Evolutionary conservation across 140 eudicot genomes (phyloP), one percentile per base, ranked within the genome.

Genomic region (Anethum foeniculum): DNA sequence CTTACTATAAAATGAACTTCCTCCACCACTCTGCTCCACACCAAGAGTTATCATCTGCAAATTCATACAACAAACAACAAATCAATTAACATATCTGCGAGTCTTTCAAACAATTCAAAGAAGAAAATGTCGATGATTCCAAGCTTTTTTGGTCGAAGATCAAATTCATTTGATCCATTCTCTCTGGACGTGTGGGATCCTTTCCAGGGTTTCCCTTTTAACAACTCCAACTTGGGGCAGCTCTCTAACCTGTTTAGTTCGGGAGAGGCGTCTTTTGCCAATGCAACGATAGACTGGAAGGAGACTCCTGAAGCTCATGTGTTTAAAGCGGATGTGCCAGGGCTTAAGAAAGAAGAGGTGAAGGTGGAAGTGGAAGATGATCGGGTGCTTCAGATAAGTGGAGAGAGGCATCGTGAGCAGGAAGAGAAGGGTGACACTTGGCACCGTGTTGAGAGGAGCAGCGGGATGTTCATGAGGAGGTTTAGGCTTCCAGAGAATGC

Each of bases 301-400:
- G 64, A 76, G 64, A 76, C 79, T 30, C 79, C 79, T 34, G 62
- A 76, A 43, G 65, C 65, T 49, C 79, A 76, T 16, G 79, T 76
- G 79, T 76, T 76, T 12, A 76, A 76, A 32, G 79, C 65, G n/a
- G 79, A 76, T 8, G 62, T 76, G 0, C 79, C 79, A 2, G 79
- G 79, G 21, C 79, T 48, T 18, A 76, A 76, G 27, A 76, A 76
- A 23, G 79, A 76, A 12, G 79, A 76, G 3, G 64, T 76, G 39
- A 76, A 76, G 41, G 79, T 76, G 27, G 79, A 76, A 43, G 65
- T 76, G 39, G 79, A 76, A 49, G 79, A 48, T 19, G 79, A 21
- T 18, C 52, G 65, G 6, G 62, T 76, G 2, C 79, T 76, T 9
- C 79, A 15, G 79, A 76, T 76, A 41, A 76, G 79, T n/a, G 79